Base-by-base conservation (phyloP, 78 protist genomes). In the Dictyostelium firmibasis region DNA sequence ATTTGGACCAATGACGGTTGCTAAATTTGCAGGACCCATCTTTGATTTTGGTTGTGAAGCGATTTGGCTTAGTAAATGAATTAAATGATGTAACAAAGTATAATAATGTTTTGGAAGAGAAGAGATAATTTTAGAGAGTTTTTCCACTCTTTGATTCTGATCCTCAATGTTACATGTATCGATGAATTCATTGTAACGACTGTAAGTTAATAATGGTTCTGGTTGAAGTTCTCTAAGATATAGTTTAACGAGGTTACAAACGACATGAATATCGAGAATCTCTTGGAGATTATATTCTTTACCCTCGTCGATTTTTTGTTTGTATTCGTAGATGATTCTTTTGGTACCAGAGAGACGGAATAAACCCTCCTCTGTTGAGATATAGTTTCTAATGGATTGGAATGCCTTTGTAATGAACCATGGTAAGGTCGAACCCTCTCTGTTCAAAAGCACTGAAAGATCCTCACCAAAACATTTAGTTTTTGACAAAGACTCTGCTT, bases 1-100 rank as follows among this genome's bases (percentile, higher is more conserved):
- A n/a, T 89, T 89, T 60, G 94, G 94, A 81, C 94, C 94, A 36
- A 89, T 86, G 44, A 78, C 86, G 4, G 94, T 89, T 0, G 94
- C 94, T 36, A 89, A 70, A 67, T 89, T 89, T 25, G 94, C 94
- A 78, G 94, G 94, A 67, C 94, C 94, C 86, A 81, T 89, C 72
- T 81, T 89, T 18, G 64, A 50, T 75, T 81, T 89, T 35, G 88
- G 88, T 76, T 35, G 72, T 9, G 57, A 7, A 4, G 94, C 43
- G 20, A 89, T 89, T 38, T 89, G 94, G 16, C 29, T 20, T 10
- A 78, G 16, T 2, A 89, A 41, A 50, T 89, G 94, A n/a, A 89
- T 89, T 38, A 89, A 53, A 47, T 78, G 70, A 53, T 89, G 94
- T 23, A 89, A 20, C 0, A 89, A 81, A 10, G 47, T 89, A 23